Percentiles rank a stretch among this genome's conserved stretches.
These are phyloP conservation scores for Inga oerstediana DNA, from an alignment of 306 rosid species.

Conservation along the genomic window DNA sequence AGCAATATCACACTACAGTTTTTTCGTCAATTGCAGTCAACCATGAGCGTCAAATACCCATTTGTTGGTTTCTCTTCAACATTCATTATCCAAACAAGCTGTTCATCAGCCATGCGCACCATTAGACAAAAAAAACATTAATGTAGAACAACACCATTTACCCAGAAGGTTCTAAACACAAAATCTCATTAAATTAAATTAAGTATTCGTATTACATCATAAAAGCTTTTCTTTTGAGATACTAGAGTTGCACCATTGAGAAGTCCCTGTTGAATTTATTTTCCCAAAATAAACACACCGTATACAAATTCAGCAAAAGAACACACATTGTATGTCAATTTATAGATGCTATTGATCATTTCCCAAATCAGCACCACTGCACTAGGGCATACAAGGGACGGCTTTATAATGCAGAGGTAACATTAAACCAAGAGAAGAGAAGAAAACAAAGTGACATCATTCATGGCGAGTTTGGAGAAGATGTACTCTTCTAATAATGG, in stretches of 20 bases:
- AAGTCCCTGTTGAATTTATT: not conserved
- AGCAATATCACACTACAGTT: slow-evolving; percentile 2
- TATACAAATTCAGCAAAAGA: not conserved
- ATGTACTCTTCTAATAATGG: not conserved
- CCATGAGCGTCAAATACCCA: not conserved
- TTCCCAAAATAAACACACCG: not conserved
- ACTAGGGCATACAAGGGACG: not conserved
- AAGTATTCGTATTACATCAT: not conserved
- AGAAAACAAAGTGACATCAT: not conserved
- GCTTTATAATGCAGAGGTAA: not conserved
- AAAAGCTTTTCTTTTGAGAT: slow-evolving; percentile 1
- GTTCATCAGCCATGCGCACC: not conserved
- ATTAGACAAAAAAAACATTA: not conserved
- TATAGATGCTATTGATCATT: not conserved
- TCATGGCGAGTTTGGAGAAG: not conserved
- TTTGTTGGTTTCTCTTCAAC: slow-evolving; percentile 1
- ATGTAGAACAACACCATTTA: not conserved
- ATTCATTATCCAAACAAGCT: not conserved
- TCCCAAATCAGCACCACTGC: slow-evolving; percentile 12
- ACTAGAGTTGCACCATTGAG: slow-evolving; percentile 8
- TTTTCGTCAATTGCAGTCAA: not conserved
- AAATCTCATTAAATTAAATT: not conserved
- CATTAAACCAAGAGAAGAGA: not conserved
- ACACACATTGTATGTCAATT: not conserved
- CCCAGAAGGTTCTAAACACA: not conserved